Evolutionary conservation across 1,284 basidiomycete genomes (phyloP).

Genomic region (Vanrija humicola): DNA sequence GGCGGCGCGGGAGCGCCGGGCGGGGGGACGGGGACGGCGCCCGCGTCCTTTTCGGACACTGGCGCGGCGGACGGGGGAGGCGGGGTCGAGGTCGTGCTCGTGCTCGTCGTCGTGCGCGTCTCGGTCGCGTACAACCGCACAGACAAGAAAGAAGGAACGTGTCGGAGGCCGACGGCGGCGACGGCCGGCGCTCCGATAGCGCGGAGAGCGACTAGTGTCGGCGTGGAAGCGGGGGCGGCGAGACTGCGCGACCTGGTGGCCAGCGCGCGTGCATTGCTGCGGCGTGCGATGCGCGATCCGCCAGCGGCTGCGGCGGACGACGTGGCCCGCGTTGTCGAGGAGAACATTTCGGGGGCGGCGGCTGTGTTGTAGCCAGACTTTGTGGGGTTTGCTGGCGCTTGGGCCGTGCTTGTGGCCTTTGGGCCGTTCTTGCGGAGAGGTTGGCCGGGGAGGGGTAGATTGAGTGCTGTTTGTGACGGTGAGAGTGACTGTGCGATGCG

Average conservation of each 20-base stretch:
- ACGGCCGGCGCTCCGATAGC: slow-evolving; percentile 5
- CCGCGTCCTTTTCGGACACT: background rate
- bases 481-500: no score
- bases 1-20: slow-evolving; percentile 34
- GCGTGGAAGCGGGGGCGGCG: background rate
- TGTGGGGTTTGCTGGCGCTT: no score
- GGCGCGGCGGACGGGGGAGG: slow-evolving; percentile 12
- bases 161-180: slow-evolving; percentile 11
- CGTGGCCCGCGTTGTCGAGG: background rate
- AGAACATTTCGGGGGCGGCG: no score
- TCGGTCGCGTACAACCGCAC: slow-evolving; percentile 27
- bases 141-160: slow-evolving; percentile 1
- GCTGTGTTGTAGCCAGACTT: no score
- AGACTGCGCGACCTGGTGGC: background rate
- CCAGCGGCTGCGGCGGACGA: background rate
- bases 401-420: no score
- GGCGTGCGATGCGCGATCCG: background rate
- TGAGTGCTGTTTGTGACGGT: no score
- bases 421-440: background rate
- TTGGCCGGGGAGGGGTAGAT: no score
- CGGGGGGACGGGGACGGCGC: slow-evolving; percentile 23
- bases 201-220: background rate
- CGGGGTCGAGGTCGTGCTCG: slow-evolving; percentile 6
- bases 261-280: background rate
- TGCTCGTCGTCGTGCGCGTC: slow-evolving; percentile 8